Evolutionary conservation across 495 filamentous ascomycete genomes (phyloP).

Genomic region (Evernia prunastri): DNA sequence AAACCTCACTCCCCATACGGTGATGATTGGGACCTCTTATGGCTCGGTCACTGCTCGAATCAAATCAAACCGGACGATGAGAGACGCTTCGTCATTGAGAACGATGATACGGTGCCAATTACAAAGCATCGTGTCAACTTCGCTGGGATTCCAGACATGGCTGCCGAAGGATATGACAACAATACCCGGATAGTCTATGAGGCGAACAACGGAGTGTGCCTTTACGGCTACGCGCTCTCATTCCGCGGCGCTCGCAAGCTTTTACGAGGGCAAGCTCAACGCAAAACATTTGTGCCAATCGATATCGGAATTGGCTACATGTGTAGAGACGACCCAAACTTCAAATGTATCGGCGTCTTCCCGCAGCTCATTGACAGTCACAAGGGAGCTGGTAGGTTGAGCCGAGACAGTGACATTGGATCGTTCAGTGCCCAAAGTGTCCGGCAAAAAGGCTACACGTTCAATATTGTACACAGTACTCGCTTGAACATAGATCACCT

Average conservation of each 20-base stretch:
- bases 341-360: conserved; percentile 42
- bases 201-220: conserved; percentile 43
- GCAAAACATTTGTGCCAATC: conserved; percentile 36
- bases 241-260: conserved; percentile 47
- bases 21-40: conserved; percentile 52
- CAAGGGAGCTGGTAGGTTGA: conserved; percentile 34
- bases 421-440: conserved; percentile 14
- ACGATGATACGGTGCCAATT: conserved; percentile 29
- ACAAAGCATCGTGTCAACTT: conserved; percentile 17
- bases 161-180: conserved; percentile 28
- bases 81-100: conserved; percentile 27
- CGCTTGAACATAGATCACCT: conserved; percentile 23
- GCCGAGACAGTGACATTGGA: conserved; percentile 43
- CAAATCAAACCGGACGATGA: conserved; percentile 26
- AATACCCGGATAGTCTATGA: conserved; percentile 44
- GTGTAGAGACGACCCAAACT: conserved; percentile 33
- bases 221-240: conserved; percentile 50
- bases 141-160: conserved; percentile 17
- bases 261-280: conserved; percentile 42
- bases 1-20: conserved; percentile 47
- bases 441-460: conserved; percentile 36
- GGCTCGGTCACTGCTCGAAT: conserved; percentile 48
- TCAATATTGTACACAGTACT: conserved; percentile 43
- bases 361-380: conserved; percentile 45
- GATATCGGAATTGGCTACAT: conserved; percentile 46